Percentiles rank a stretch among this genome's conserved stretches.
phyloP scores from a whole-genome alignment of 2,329 filamentous ascomycete species.

The Fusarium paranaense region DNA sequence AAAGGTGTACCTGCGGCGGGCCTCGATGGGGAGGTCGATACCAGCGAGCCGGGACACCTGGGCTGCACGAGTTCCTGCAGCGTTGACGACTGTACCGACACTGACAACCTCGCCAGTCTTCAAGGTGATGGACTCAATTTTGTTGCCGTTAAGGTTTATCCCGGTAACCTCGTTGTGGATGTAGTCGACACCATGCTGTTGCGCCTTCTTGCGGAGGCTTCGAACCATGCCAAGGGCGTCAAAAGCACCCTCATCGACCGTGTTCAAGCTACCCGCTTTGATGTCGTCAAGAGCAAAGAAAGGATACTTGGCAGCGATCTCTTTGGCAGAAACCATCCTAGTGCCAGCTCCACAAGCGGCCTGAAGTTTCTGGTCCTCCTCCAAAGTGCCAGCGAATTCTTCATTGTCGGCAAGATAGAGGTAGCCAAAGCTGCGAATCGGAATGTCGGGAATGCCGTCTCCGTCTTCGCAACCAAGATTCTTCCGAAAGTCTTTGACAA shows the following conservation, averaged over 20 bases:
- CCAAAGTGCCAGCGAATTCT: slow-evolving; percentile 1
- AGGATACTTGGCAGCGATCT: slow-evolving; percentile 12
- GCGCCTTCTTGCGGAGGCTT: slow-evolving; percentile 1
- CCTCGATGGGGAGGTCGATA: slow-evolving; percentile 17
- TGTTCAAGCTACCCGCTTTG: slow-evolving; percentile 13
- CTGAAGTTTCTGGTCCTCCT: slow-evolving; percentile 17
- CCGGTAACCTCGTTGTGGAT: slow-evolving; percentile 18
- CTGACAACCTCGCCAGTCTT: slow-evolving; percentile 12
- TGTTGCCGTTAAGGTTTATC: background rate
- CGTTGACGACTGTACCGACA: background rate
- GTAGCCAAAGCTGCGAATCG: slow-evolving; percentile 21
- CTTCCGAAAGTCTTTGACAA: slow-evolving; percentile 15
- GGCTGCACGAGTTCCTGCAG: slow-evolving; percentile 12
- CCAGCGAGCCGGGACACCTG: slow-evolving; percentile 1
- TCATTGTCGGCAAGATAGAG: slow-evolving; percentile 15
- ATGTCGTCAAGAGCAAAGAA: slow-evolving; percentile 14
- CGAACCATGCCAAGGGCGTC: slow-evolving; percentile 17
- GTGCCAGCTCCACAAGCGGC: slow-evolving; percentile 10
- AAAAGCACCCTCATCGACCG: slow-evolving; percentile 19
- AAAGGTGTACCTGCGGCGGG: slow-evolving; percentile 15
- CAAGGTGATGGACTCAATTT: slow-evolving; percentile 1
- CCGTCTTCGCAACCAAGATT: slow-evolving; percentile 5
- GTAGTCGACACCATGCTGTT: slow-evolving; percentile 4
- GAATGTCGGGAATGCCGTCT: slow-evolving; percentile 1
- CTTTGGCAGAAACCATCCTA: slow-evolving; percentile 3